phyloP scores from a whole-genome alignment of 228 moss, liverwort and hornwort genomes.

The Sphagnum fallax region DNA sequence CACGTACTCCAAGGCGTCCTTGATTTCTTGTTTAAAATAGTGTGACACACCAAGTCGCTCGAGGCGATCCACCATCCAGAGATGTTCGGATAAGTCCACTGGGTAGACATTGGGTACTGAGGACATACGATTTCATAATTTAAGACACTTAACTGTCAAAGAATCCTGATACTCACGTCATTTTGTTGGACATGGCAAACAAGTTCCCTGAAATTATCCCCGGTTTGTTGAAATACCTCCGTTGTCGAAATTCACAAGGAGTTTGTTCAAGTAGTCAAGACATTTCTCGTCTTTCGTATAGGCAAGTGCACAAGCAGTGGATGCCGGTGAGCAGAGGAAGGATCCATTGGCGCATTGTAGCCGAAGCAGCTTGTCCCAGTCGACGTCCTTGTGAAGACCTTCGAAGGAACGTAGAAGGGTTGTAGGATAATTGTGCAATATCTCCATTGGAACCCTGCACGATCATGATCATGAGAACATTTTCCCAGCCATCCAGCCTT shows the following conservation, averaged over 20 bases:
- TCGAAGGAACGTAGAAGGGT: conserved; percentile 75
- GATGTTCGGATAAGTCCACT: conserved; percentile 57
- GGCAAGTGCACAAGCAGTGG: conserved; percentile 80
- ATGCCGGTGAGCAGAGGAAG: conserved; percentile 62
- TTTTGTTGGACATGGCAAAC: neutral
- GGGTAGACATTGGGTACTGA: conserved; percentile 70
- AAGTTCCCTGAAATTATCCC: neutral
- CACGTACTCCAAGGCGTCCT: conserved; percentile 38
- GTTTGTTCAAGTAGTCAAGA: conserved; percentile 41
- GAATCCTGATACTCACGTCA: neutral
- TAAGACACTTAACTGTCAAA: neutral
- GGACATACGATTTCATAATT: neutral
- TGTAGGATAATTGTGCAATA: conserved; percentile 64
- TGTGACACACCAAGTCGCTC: conserved; percentile 43
- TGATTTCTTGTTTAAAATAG: conserved; percentile 35
- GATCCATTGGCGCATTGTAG: conserved; percentile 68
- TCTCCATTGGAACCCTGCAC: conserved; percentile 68
- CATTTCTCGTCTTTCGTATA: conserved; percentile 60
- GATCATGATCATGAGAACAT: neutral
- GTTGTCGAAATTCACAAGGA: conserved; percentile 29
- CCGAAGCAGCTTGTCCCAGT: conserved; percentile 65
- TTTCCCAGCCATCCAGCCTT: too few species aligned
- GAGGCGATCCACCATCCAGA: conserved; percentile 50
- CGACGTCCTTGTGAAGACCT: conserved; percentile 58
- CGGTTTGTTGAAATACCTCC: conserved; percentile 11